Percentiles rank a stretch among this genome's conserved stretches.
These are phyloP conservation scores for Penicillium sp. DNA, from an alignment of 2,329 filamentous ascomycete species.

Conservation along the genomic window DNA sequence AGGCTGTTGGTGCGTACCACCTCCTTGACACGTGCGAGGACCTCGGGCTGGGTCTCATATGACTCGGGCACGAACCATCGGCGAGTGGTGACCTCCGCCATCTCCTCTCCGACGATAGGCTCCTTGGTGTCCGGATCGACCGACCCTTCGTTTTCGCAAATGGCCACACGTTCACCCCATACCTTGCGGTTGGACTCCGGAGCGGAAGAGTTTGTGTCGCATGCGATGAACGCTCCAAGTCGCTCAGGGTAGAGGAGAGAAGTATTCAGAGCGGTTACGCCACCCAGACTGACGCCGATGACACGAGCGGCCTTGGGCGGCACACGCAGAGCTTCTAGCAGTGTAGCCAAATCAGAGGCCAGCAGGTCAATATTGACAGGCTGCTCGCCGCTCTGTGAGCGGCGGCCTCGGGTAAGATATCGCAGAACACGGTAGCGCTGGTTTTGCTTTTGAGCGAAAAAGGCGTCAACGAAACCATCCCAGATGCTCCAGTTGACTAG, in stretches of 20 bases:
- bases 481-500: conserved; percentile 76
- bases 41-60: conserved; percentile 54
- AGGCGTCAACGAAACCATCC: conserved; percentile 66
- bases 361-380: conserved; percentile 62
- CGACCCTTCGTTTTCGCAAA: conserved; percentile 58
- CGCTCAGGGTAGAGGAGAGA: conserved; percentile 62
- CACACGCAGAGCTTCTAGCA: conserved; percentile 68
- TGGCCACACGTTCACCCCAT: conserved; percentile 70
- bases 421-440: conserved; percentile 67
- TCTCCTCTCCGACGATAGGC: conserved; percentile 56
- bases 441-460: conserved; percentile 53
- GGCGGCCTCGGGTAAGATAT: conserved; percentile 71
- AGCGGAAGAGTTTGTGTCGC: conserved; percentile 72
- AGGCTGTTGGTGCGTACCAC: conserved; percentile 69
- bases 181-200: conserved; percentile 71
- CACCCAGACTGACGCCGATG: conserved; percentile 76
- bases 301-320: conserved; percentile 59
- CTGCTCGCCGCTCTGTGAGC: conserved; percentile 36
- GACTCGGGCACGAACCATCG: conserved; percentile 67
- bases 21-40: conserved; percentile 58
- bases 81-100: conserved; percentile 67
- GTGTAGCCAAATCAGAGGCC: conserved; percentile 60
- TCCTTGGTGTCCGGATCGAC: conserved; percentile 40
- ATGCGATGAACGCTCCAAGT: conserved; percentile 62
- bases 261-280: conserved; percentile 70